Percentiles rank a stretch among this genome's conserved stretches.
phyloP scores from a whole-genome alignment of 352 stramenopile genomes.

The Achlya hypogyna region DNA sequence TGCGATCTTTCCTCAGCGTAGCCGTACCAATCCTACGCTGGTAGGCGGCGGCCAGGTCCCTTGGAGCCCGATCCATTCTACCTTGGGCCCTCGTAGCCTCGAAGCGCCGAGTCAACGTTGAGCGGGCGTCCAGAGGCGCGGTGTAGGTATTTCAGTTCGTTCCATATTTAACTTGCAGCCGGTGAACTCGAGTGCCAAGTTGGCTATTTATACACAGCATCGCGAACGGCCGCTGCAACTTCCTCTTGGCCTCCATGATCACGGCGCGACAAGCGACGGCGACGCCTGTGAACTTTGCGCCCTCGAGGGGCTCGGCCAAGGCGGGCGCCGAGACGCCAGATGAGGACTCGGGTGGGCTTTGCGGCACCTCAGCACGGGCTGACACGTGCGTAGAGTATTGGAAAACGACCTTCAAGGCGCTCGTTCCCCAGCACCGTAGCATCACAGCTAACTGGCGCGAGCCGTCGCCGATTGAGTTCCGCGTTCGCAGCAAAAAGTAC shows the following conservation, averaged over 20 bases:
- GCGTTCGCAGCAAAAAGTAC: slow-evolving; percentile 67
- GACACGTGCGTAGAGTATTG: slow-evolving; percentile 1
- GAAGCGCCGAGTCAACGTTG: too few species aligned
- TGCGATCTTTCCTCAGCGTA: slow-evolving; percentile 13
- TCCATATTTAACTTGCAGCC: slow-evolving; percentile 2
- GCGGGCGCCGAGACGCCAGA: not conserved
- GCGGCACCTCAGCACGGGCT: not conserved
- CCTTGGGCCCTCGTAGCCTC: not conserved
- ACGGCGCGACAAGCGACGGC: not conserved
- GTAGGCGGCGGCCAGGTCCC: not conserved
- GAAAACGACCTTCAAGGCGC: not conserved
- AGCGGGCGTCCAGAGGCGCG: too few species aligned
- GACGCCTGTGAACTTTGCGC: not conserved
- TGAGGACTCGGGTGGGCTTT: not conserved
- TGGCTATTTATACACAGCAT: too few species aligned
- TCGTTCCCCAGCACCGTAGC: not conserved
- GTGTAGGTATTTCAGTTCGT: too few species aligned
- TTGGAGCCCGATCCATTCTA: slow-evolving; percentile 45
- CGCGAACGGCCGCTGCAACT: too few species aligned
- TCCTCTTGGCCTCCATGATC: too few species aligned
- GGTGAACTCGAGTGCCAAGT: too few species aligned
- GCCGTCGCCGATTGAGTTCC: slow-evolving; percentile 46
- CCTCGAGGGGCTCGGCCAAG: not conserved
- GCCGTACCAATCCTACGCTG: not conserved
- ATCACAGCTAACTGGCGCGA: slow-evolving; percentile 38